These are phyloP conservation scores for Podospora australis DNA, from an alignment of 495 filamentous ascomycete species.

Conservation along the genomic window DNA sequence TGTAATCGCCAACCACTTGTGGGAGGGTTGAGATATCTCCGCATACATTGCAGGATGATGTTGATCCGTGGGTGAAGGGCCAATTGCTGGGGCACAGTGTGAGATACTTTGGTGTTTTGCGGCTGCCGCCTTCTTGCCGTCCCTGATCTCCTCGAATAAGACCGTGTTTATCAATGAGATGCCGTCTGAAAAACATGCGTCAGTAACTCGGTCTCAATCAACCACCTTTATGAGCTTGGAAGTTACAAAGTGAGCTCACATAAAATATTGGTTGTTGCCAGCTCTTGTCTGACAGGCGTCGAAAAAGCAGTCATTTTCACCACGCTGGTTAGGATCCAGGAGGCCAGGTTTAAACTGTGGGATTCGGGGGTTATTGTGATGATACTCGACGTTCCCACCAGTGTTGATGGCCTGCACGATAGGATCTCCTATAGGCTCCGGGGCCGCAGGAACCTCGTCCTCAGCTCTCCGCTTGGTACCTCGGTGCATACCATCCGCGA, in stretches of 20 bases:
- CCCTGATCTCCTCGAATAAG: conserved; percentile 10
- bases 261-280: not conserved
- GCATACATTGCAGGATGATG: conserved; percentile 3
- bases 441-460: too few relatives aligned
- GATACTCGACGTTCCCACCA: not conserved
- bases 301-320: conserved; percentile 10
- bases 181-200: conserved; percentile 1
- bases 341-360: conserved; percentile 2
- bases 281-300: conserved; percentile 1
- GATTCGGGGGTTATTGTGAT: not conserved
- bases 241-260: conserved; percentile 2
- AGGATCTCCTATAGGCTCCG: too few relatives aligned
- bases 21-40: not conserved
- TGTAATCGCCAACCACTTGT: not conserved
- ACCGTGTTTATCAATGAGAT: conserved; percentile 7
- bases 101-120: conserved; percentile 9
- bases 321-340: not conserved
- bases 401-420: too few relatives aligned
- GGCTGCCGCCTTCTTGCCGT: not conserved
- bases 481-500: too few relatives aligned
- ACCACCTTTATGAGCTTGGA: not conserved
- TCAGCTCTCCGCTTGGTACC: too few relatives aligned
- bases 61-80: conserved; percentile 4
- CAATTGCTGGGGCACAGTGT: conserved; percentile 11
- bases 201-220: not conserved